Evolutionary conservation across 2,329 filamentous ascomycete species (phyloP).

Genomic region (Blastomyces parvus): DNA sequence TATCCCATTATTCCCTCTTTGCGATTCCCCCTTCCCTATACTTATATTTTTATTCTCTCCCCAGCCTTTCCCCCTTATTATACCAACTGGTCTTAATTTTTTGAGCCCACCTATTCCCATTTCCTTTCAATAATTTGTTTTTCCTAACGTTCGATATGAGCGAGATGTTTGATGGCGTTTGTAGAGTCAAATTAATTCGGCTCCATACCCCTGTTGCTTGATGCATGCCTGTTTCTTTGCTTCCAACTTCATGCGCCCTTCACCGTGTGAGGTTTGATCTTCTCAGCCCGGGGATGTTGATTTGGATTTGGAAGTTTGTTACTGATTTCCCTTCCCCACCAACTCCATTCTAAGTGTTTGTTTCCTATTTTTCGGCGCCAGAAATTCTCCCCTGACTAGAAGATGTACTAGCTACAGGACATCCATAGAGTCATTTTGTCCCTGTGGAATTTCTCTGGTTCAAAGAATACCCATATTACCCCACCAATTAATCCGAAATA

Average conservation of each 20-base stretch:
- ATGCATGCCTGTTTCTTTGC: background rate
- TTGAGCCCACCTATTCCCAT: background rate
- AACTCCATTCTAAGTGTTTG: background rate
- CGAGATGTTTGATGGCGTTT: slow-evolving; percentile 4
- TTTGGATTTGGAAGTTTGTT: background rate
- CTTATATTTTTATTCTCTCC: background rate
- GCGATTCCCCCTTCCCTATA: background rate
- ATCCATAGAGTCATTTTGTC: slow-evolving; percentile 17
- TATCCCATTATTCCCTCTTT: background rate
- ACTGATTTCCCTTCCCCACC: background rate
- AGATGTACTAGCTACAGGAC: background rate
- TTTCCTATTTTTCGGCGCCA: background rate
- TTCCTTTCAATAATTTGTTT: background rate
- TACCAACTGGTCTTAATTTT: background rate
- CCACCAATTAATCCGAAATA: background rate
- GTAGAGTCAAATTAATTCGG: background rate
- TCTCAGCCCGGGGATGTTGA: background rate
- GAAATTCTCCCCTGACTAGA: background rate
- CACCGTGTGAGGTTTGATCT: background rate
- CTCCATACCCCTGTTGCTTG: background rate
- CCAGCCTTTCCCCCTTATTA: background rate
- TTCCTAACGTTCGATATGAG: slow-evolving; percentile 7
- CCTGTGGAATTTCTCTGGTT: slow-evolving; percentile 14
- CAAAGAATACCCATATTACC: background rate
- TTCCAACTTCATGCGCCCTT: background rate